Base-by-base conservation (phyloP, 495 filamentous ascomycete genomes). In the Penicillium pancosmium region DNA sequence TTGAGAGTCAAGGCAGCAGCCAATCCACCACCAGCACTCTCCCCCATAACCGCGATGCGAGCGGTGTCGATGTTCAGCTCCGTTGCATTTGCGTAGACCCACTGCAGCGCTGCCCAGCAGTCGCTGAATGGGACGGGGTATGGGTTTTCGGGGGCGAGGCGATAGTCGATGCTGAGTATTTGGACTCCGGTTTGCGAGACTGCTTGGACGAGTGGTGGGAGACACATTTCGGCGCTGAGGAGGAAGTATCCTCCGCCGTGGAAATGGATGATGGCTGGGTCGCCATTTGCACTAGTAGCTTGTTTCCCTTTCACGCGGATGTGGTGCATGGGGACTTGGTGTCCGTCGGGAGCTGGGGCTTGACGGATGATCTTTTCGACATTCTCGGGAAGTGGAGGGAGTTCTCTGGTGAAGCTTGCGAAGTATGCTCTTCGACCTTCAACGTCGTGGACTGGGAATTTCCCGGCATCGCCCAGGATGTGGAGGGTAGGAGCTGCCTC, bases 1-100 rank as follows among this genome's bases (percentile, higher is more conserved):
- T 75, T 50, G 9, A 82, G 43, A 0, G 73, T 68, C 6, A 80
- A 52, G 0, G 65, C 77, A 8, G 79, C 76, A 0, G 78, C 74
- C 10, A 82, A 40, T 49, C 75, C 84, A 1, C 80, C 87, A 5
- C 88, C 88, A 3, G 87, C 87, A 13, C 82, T 86, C 2, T 82
- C 82, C 7, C 63, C 59, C 61, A 56, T 59, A 11, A 57, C 50
- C 21, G 62, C 62, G 36, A 64, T 64, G 19, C 62, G 62, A 4
- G 57, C 10, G 0, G 85, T 82, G 55, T 91, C 82, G 48, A 81
- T 70, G 13, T 64, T 65, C 21, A 82, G 61, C 46, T 63, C 51
- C 1, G 60, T 62, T 11, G 75, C 73, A 36, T 75, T 65, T 8
- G 61, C 59, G 43, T 75, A 72, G 0, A 75, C 64, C 76, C 77